Evolutionary conservation across 2,329 filamentous ascomycete genomes (phyloP).

Genomic region (Aspergillus uvarum): DNA sequence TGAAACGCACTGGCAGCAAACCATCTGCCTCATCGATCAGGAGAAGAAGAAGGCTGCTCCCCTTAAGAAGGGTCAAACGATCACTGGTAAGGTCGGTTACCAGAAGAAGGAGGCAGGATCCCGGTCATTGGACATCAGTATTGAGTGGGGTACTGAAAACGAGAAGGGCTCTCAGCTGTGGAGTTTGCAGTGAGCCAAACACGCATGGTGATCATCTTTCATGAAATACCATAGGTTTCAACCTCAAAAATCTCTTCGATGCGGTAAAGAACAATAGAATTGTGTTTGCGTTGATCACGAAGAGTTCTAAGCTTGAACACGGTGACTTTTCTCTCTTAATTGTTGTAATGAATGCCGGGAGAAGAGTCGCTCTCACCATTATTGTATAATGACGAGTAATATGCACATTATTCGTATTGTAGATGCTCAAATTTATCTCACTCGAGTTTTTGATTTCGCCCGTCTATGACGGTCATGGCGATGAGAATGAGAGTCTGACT

Average conservation of each 20-base stretch:
- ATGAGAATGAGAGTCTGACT: slow-evolving; percentile 21
- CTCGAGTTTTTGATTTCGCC: slow-evolving; percentile 4
- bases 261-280: background rate
- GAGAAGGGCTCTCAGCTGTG: slow-evolving; percentile 44
- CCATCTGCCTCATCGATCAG: slow-evolving; percentile 68
- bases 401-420: background rate
- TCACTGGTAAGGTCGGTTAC: slow-evolving; percentile 70
- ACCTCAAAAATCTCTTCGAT: background rate
- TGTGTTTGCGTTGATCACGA: background rate
- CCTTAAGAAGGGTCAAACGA: slow-evolving; percentile 55
- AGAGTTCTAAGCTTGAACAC: background rate
- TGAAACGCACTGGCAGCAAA: slow-evolving; percentile 89
- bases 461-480: slow-evolving; percentile 14
- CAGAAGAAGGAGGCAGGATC: slow-evolving; percentile 67
- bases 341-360: background rate
- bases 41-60: slow-evolving; percentile 48
- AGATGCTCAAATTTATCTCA: background rate
- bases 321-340: background rate
- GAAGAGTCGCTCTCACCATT: too few relatives aligned
- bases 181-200: slow-evolving; percentile 37
- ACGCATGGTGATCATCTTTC: background rate
- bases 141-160: slow-evolving; percentile 58
- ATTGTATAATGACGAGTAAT: background rate
- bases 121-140: slow-evolving; percentile 64
- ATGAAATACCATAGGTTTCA: background rate